phyloP scores from a whole-genome alignment of 208 protist species.

The Acanthamoeba castellanii region DNA sequence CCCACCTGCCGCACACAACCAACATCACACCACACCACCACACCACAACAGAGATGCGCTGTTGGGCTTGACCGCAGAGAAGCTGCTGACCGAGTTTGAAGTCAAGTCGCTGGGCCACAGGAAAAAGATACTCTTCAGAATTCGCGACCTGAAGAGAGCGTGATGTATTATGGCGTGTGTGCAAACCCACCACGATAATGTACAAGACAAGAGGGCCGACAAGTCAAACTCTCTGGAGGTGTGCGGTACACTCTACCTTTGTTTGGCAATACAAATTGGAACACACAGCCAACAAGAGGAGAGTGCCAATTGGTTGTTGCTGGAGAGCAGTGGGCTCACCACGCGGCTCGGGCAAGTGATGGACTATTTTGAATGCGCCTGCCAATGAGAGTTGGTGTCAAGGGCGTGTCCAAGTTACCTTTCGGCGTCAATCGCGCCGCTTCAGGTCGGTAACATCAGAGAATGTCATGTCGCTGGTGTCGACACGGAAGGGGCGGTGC shows the following conservation, averaged over 20 bases:
- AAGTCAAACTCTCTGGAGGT: too few species aligned
- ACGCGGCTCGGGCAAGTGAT: not conserved
- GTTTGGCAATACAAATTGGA: too few species aligned
- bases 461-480: too few species aligned
- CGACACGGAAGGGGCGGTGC: too few species aligned
- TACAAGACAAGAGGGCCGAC: too few species aligned
- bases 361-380: too few species aligned
- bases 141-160: slow-evolving; percentile 2
- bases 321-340: not conserved
- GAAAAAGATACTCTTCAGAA: slow-evolving; percentile 65
- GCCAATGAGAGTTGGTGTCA: not conserved
- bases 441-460: too few species aligned
- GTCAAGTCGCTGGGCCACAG: slow-evolving; percentile 63
- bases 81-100: slow-evolving; percentile 2
- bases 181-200: not conserved
- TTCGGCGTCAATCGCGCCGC: too few species aligned
- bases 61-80: slow-evolving; percentile 27
- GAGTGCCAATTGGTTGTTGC: not conserved
- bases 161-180: not conserved
- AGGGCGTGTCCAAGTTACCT: too few species aligned
- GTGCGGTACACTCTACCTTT: not conserved
- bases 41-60: not conserved
- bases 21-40: not conserved
- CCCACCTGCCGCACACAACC: not conserved
- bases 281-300: too few species aligned